These are phyloP conservation scores for Silene conica DNA, from an alignment of 148 eudicot genomes.

Conservation along the genomic window DNA sequence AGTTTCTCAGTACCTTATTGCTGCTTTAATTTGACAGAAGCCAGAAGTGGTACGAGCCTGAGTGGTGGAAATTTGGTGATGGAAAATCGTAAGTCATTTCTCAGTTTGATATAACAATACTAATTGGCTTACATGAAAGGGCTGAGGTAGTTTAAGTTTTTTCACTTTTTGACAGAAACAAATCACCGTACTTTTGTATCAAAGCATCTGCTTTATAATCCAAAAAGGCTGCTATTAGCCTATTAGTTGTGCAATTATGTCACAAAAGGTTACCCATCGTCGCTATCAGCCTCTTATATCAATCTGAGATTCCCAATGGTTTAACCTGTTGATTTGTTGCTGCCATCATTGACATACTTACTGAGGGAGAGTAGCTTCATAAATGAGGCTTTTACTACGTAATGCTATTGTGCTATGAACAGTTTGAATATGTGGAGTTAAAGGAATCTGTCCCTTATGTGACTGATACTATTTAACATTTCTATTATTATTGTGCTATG, in stretches of 20 bases:
- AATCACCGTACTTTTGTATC: not conserved
- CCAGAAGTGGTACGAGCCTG: constrained; percentile 91
- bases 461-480: not conserved
- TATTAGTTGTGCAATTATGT: not conserved
- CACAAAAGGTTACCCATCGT: not conserved
- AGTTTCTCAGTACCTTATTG: not conserved
- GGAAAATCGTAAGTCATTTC: constrained; percentile 66
- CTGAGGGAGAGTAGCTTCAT: not conserved
- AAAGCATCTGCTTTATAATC: not conserved
- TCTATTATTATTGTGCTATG: not conserved
- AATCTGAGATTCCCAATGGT: not conserved
- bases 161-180: not conserved
- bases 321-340: not conserved
- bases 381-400: not conserved
- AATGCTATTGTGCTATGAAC: not conserved
- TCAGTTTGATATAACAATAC: constrained; percentile 3
- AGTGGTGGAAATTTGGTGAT: constrained; percentile 96
- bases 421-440: not conserved
- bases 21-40: constrained; percentile 41
- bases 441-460: not conserved
- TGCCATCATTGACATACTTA: not conserved
- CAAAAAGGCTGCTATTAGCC: not conserved
- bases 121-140: not conserved
- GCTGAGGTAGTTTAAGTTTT: not conserved
- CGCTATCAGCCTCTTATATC: not conserved